A percentile compares a stretch with the other conserved stretches of the same genome.
These are phyloP conservation scores for Aspergillus uvarum DNA, from an alignment of 2,329 filamentous ascomycete species.

Conservation along the genomic window DNA sequence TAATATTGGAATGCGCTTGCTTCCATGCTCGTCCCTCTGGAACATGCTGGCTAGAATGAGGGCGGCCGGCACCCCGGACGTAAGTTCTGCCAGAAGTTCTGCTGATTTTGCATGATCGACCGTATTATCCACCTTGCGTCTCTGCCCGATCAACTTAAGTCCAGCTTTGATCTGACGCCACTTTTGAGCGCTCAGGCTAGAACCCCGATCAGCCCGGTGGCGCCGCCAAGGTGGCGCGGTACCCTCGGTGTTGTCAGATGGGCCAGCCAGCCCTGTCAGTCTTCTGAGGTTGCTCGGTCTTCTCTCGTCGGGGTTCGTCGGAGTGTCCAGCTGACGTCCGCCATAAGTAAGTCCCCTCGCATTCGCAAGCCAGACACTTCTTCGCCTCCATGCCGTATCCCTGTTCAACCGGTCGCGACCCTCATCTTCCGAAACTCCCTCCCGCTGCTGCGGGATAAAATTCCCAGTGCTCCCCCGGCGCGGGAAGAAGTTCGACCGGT, in stretches of 20 bases:
- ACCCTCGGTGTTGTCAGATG: constrained; percentile 63
- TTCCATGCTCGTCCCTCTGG: constrained; percentile 92
- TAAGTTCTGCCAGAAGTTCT: constrained; percentile 90
- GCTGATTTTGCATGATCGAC: constrained; percentile 95
- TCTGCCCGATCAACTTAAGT: constrained; percentile 71
- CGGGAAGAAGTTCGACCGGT: constrained; percentile 53
- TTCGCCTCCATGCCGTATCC: constrained; percentile 58
- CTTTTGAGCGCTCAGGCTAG: constrained; percentile 72
- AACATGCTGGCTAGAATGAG: constrained; percentile 97
- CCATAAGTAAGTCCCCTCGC: constrained; percentile 49
- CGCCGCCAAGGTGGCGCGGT: constrained; percentile 56
- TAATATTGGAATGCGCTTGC: constrained; percentile 90
- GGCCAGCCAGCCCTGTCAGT: constrained; percentile 62
- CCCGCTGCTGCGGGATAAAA: constrained; percentile 53
- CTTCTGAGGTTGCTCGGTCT: constrained; percentile 65
- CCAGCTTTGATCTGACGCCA: constrained; percentile 94
- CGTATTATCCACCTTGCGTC: constrained; percentile 77
- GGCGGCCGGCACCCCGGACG: constrained; percentile 88
- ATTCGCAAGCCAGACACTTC: constrained; percentile 57
- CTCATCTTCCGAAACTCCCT: constrained; percentile 73
- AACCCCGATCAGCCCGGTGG: constrained; percentile 62
- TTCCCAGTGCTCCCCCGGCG: constrained; percentile 68
- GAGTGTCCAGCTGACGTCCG: constrained; percentile 52
- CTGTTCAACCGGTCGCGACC: constrained; percentile 62
- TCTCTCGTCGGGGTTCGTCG: constrained; percentile 51